Evolutionary conservation across 2,329 filamentous ascomycete species (phyloP).

Genomic region (Fusarium sp.): DNA sequence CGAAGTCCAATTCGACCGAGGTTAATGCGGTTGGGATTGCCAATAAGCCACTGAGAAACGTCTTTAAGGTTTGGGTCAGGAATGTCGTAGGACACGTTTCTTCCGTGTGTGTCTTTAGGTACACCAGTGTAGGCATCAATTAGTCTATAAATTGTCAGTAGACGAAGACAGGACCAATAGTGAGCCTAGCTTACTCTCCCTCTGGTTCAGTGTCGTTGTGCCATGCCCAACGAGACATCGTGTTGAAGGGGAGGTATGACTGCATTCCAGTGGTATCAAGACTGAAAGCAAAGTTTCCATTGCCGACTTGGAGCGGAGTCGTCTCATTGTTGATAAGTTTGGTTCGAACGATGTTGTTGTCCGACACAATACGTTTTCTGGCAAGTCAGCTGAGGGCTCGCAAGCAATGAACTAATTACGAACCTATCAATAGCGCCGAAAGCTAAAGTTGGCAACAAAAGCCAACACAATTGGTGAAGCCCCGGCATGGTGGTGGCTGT

Average conservation of each 20-base stretch:
- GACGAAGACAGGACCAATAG: fast-evolving
- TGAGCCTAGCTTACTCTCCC: conserved; percentile 34
- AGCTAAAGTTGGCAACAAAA: conserved; percentile 10
- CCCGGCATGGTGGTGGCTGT: background rate
- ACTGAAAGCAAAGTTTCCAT: conserved; percentile 65
- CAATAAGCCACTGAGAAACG: conserved; percentile 67
- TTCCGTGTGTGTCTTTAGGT: conserved; percentile 54
- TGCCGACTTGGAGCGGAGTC: conserved; percentile 68
- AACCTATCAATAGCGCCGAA: conserved; percentile 23
- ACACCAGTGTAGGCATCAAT: conserved; percentile 54
- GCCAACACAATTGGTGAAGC: background rate
- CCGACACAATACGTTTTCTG: conserved; percentile 42
- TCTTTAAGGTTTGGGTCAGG: conserved; percentile 55
- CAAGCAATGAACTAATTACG: no score
- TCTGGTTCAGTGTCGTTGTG: conserved; percentile 65
- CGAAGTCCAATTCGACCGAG: conserved; percentile 60
- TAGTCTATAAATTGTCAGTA: background rate
- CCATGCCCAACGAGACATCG: conserved; percentile 65
- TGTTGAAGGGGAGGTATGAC: conserved; percentile 63
- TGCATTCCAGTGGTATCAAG: conserved; percentile 63
- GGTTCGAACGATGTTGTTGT: conserved; percentile 47
- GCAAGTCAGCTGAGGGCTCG: background rate
- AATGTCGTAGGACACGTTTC: conserved; percentile 58
- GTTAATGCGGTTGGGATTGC: conserved; percentile 63
- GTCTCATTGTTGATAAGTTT: conserved; percentile 51